phyloP scores from a whole-genome alignment of 2,329 filamentous ascomycete species.

The Apiospora pterosperma region DNA sequence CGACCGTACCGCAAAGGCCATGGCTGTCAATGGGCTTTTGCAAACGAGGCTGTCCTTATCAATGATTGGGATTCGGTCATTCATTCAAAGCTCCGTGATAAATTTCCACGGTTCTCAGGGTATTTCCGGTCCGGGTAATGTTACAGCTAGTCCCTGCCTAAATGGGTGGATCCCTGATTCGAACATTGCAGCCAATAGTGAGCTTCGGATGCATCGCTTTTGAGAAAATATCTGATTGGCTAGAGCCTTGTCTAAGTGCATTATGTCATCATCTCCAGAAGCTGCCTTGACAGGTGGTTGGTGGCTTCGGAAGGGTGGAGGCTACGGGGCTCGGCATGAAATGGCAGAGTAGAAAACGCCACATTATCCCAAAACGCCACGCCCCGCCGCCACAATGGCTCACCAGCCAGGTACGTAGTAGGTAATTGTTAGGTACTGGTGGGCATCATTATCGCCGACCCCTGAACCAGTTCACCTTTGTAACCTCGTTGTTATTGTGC shows the following conservation, averaged over 20 bases:
- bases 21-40: constrained; percentile 22
- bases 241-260: background rate
- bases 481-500: no score
- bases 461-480: no score
- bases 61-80: constrained; percentile 7
- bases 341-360: no score
- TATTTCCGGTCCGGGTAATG: background rate
- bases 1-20: constrained; percentile 38
- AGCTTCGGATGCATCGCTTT: no score
- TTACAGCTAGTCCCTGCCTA: background rate
- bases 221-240: background rate
- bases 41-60: background rate
- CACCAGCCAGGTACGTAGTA: no score
- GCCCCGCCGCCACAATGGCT: no score
- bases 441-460: no score
- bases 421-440: no score
- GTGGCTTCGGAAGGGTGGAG: no score
- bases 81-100: constrained; percentile 1
- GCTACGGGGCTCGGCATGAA: no score
- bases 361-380: no score
- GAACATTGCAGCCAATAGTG: background rate
- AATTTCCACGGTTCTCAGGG: constrained; percentile 8
- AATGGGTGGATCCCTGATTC: background rate
- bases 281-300: no score
- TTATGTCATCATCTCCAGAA: background rate